Percentiles rank a stretch among this genome's conserved stretches.
These are phyloP conservation scores for Elsinoe ampelina DNA, from an alignment of 2,329 filamentous ascomycete genomes.

Conservation along the genomic window DNA sequence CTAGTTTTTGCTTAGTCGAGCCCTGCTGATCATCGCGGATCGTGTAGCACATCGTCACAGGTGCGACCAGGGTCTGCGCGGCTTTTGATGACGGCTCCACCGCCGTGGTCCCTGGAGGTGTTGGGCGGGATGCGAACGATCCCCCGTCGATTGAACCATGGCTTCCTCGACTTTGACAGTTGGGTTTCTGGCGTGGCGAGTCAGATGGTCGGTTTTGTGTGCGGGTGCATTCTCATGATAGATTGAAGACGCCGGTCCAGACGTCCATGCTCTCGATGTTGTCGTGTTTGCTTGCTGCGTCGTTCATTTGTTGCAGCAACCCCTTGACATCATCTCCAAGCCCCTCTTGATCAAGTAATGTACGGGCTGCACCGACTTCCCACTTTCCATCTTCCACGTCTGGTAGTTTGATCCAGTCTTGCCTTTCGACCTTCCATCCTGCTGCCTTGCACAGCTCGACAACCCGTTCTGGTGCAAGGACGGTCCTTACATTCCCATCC, in stretches of 20 bases:
- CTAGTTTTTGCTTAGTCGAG: neutral
- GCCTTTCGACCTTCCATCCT: conserved; percentile 32
- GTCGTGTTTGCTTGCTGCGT: conserved; percentile 10
- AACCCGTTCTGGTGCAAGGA: conserved; percentile 36
- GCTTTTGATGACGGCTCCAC: neutral
- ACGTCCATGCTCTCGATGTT: conserved; percentile 18
- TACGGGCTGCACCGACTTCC: conserved; percentile 32
- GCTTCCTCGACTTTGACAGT: neutral
- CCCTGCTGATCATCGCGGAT: conserved; percentile 2
- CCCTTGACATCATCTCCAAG: conserved; percentile 25
- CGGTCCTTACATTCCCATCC: conserved; percentile 40
- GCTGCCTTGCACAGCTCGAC: conserved; percentile 27
- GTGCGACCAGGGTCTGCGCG: neutral
- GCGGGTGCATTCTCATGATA: neutral
- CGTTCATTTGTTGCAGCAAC: conserved; percentile 21
- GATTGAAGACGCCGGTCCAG: conserved; percentile 17
- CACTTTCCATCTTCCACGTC: conserved; percentile 39
- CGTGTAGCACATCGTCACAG: neutral
- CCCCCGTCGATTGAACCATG: neutral
- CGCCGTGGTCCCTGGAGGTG: neutral
- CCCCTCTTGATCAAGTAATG: conserved; percentile 16
- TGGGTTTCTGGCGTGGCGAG: neutral
- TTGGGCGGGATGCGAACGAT: neutral
- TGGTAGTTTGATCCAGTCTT: conserved; percentile 29
- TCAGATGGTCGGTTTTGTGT: neutral